A percentile compares a stretch with the other conserved stretches of the same genome.
phyloP scores from a whole-genome alignment of 73 alveolate species.

The Uronychia binucleata region DNA sequence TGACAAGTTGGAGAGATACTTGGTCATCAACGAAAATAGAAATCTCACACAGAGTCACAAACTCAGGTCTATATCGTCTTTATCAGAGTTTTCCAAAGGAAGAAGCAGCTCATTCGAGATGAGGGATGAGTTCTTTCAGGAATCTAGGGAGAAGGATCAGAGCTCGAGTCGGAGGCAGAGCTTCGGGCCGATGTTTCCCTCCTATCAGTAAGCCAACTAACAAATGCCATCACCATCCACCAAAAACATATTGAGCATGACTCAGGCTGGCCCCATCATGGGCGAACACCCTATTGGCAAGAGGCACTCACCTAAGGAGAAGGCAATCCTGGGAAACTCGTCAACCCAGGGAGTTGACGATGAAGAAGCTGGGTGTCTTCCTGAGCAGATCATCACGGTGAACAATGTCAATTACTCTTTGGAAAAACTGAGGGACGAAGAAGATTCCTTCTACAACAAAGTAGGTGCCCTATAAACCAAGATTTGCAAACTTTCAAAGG shows the following conservation, averaged over 20 bases:
- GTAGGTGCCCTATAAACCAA: not conserved
- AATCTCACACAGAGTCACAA: not conserved
- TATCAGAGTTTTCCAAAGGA: not conserved
- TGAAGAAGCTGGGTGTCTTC: too few relatives aligned
- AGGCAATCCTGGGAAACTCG: too few relatives aligned
- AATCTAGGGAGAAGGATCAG: not conserved
- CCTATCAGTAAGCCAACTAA: not conserved
- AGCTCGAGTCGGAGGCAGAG: too few relatives aligned
- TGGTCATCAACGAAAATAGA: not conserved
- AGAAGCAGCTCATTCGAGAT: not conserved
- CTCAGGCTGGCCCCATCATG: not conserved
- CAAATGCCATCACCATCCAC: not conserved
- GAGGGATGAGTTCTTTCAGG: not conserved
- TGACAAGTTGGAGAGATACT: not conserved
- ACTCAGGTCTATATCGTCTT: not conserved
- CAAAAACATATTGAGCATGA: too few relatives aligned
- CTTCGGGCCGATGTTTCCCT: not conserved
- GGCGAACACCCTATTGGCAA: not conserved
- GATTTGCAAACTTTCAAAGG: not conserved
- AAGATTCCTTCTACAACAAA: not conserved
- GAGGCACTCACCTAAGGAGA: too few relatives aligned
- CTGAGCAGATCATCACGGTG: too few relatives aligned
- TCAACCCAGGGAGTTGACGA: too few relatives aligned
- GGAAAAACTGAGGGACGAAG: not conserved
- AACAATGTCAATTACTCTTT: not conserved